Evolutionary conservation across 179 eudicot species (phyloP).

Genomic region (Beta macrorhiza): DNA sequence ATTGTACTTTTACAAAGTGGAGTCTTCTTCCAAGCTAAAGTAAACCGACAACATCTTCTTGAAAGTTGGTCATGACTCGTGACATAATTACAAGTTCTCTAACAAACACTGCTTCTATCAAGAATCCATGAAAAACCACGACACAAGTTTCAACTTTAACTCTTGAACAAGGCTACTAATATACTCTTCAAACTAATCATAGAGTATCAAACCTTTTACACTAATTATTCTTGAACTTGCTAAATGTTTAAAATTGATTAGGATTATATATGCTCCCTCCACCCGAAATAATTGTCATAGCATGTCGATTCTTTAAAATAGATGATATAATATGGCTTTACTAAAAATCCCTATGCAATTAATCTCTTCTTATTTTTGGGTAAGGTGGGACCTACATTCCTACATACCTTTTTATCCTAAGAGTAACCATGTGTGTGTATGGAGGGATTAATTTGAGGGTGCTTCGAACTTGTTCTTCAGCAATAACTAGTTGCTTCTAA

Average conservation of each 20-base stretch:
- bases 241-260: neutral
- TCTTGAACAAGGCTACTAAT: constrained; percentile 18
- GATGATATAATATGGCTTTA: too few species aligned
- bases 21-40: constrained; percentile 46
- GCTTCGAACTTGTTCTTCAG: too few species aligned
- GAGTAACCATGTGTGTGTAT: too few species aligned
- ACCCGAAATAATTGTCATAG: too few species aligned
- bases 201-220: neutral
- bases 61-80: constrained; percentile 14
- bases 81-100: constrained; percentile 15
- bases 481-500: too few species aligned
- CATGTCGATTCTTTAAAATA: too few species aligned
- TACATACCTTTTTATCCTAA: too few species aligned
- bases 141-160: constrained; percentile 31
- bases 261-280: neutral
- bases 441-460: too few species aligned
- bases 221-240: neutral
- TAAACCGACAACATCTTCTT: constrained; percentile 13
- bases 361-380: too few species aligned
- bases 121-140: constrained; percentile 14
- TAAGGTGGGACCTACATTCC: too few species aligned
- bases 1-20: constrained; percentile 20
- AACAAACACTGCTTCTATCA: constrained; percentile 12
- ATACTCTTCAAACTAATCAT: neutral
- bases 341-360: too few species aligned